Percentiles rank a stretch among this genome's conserved stretches.
Evolutionary conservation across 768 basidiomycete genomes (phyloP).

Genomic region (Psilocybe tampanensis): DNA sequence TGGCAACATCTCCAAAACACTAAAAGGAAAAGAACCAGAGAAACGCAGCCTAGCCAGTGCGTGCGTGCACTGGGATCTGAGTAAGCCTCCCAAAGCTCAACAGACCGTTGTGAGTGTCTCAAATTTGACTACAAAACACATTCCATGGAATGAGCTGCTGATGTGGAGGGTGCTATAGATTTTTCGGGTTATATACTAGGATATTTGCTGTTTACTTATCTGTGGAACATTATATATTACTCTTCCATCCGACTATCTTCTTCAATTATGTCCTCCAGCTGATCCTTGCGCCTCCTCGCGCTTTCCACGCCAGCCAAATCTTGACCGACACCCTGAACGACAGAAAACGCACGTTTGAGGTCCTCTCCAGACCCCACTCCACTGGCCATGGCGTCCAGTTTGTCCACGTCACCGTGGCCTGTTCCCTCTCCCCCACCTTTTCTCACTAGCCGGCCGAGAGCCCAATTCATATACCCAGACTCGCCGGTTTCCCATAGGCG

Average conservation of each 20-base stretch:
- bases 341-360: constrained; percentile 29
- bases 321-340: constrained; percentile 9
- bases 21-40: too few species aligned
- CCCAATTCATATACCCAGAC: constrained; percentile 81
- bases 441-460: constrained; percentile 53
- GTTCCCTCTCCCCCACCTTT: constrained; percentile 16
- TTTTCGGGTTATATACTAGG: too few species aligned
- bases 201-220: too few species aligned
- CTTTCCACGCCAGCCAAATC: background rate
- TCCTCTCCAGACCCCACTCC: constrained; percentile 28
- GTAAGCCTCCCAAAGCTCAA: too few species aligned
- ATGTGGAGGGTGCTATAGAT: too few species aligned
- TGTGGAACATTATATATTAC: too few species aligned
- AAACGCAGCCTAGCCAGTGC: too few species aligned
- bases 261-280: background rate
- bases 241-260: constrained; percentile 13
- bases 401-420: constrained; percentile 20
- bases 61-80: too few species aligned
- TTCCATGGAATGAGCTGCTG: too few species aligned
- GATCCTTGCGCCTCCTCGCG: background rate
- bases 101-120: too few species aligned
- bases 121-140: too few species aligned
- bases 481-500: constrained; percentile 78
- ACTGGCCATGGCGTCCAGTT: constrained; percentile 13
- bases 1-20: too few species aligned